Percentiles rank a stretch among this genome's conserved stretches.
These are phyloP conservation scores for Fusarium palustre DNA, from an alignment of 2,329 filamentous ascomycete species.

Conservation along the genomic window DNA sequence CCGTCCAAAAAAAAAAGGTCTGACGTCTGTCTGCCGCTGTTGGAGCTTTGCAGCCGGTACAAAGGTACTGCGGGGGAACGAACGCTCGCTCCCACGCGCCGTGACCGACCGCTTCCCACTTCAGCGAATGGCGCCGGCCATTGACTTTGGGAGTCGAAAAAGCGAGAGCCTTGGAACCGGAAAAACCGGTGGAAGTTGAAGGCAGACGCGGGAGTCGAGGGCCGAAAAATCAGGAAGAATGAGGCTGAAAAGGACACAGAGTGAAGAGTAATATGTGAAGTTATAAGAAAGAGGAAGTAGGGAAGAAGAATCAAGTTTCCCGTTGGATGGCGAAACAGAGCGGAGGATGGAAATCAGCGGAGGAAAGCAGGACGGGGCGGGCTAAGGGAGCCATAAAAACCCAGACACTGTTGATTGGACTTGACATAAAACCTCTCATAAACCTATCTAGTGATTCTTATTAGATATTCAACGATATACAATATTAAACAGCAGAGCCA, in stretches of 20 bases:
- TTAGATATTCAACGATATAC: not conserved
- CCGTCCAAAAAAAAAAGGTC: slow-evolving; percentile 9
- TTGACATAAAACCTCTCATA: slow-evolving; percentile 6
- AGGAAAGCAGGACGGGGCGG: slow-evolving; percentile 28
- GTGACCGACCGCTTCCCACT: slow-evolving; percentile 64
- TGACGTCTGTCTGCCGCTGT: slow-evolving; percentile 37
- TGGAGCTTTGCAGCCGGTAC: slow-evolving; percentile 50
- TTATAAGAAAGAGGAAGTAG: slow-evolving; percentile 30
- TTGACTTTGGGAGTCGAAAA: slow-evolving; percentile 56
- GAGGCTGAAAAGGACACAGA: slow-evolving; percentile 21
- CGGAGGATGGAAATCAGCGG: slow-evolving; percentile 35
- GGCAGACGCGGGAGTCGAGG: slow-evolving; percentile 18
- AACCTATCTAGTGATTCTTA: not conserved
- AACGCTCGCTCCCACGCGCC: slow-evolving; percentile 63
- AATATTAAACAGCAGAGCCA: not conserved
- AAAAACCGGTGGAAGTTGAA: slow-evolving; percentile 19
- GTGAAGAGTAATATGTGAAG: slow-evolving; percentile 17
- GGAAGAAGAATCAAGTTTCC: slow-evolving; percentile 43
- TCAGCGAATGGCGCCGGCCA: slow-evolving; percentile 69
- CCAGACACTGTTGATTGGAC: not conserved
- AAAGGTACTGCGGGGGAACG: slow-evolving; percentile 68
- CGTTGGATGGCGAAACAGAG: slow-evolving; percentile 35
- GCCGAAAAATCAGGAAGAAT: slow-evolving; percentile 5
- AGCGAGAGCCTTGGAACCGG: slow-evolving; percentile 31
- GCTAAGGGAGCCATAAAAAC: slow-evolving; percentile 9